Percentiles rank a stretch among this genome's conserved stretches.
Evolutionary conservation across 805 yeast genomes (phyloP).

Genomic region (Naumovozyma dairenensis): DNA sequence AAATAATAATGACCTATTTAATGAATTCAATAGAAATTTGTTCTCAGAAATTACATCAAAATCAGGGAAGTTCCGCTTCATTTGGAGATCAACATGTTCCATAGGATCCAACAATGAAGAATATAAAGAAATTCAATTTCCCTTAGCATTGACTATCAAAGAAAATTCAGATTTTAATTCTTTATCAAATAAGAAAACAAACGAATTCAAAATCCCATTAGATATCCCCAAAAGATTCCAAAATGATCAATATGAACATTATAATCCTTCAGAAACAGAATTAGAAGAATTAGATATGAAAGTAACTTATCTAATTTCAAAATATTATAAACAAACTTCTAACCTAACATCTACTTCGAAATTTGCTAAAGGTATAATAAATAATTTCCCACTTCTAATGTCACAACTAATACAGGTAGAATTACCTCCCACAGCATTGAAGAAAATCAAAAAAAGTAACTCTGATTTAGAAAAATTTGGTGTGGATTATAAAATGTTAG

Average conservation of each 20-base stretch:
- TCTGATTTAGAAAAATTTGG: conserved; percentile 15
- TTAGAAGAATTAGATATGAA: conserved; percentile 45
- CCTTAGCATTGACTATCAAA: conserved; percentile 21
- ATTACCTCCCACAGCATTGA: conserved; percentile 2
- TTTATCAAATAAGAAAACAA: conserved; percentile 29
- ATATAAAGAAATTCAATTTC: conserved; percentile 12
- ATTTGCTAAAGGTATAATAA: conserved; percentile 31
- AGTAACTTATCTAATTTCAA: conserved; percentile 50
- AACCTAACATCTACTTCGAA: conserved; percentile 29
- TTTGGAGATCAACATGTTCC: conserved; percentile 56
- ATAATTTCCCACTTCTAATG: conserved; percentile 31
- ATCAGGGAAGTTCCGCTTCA: conserved; percentile 58
- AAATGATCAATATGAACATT: conserved; percentile 29
- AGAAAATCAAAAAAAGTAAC: conserved; percentile 9
- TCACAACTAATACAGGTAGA: conserved; percentile 9
- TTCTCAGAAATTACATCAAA: conserved; percentile 44
- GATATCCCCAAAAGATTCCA: conserved; percentile 27
- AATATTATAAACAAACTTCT: conserved; percentile 27
- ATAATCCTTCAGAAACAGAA: conserved; percentile 13
- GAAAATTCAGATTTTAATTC: conserved; percentile 28
- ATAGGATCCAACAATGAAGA: conserved; percentile 6
- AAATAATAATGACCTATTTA: conserved; percentile 37
- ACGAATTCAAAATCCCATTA: conserved; percentile 14
- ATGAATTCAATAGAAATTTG: conserved; percentile 48
- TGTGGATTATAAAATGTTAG: conserved; percentile 24